Evolutionary conservation across 2,329 filamentous ascomycete genomes (phyloP), one percentile per base, ranked within the genome.

Genomic region (Dothideomycetidae sp.): DNA sequence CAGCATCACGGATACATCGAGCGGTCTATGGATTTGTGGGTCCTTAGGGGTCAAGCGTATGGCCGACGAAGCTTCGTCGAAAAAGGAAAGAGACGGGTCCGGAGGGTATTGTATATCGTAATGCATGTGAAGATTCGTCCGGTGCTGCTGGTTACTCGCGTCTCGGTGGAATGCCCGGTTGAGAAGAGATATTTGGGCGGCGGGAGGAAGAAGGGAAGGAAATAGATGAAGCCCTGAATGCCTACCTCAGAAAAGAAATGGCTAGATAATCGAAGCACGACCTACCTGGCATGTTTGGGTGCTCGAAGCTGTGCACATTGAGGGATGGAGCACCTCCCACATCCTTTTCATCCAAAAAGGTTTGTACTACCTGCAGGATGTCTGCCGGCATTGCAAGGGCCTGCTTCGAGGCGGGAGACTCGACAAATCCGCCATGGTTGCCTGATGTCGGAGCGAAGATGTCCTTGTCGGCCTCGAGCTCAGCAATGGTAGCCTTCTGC

Each of bases 41-140:
- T 93, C 75, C 38, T 81, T 80, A 5, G 88, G 83, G 9, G 31
- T 11, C 15, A 56, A 56, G 2, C 48, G 39, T 7, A 16, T 44
- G 33, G 18, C 59, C 40, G 29, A 45, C 11, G 37, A 58, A 49
- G 29, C 47, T 42, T 15, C 54, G 49, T 78, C 74, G 28, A 63
- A 64, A 49, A 73, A 78, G 44, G 73, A 71, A 0, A 69, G 66
- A 9, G 63, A 58, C 38, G 3, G 53, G 26, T 17, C 33, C 9
- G 34, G 14, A 4, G n/a, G 66, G 48, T 88, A 86, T 5, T 71
- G 66, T 4, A 93, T 55, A 19, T 75, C 53, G 57, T 88, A 83
- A 58, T 92, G 82, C 1, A 84, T 67, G 57, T 92, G 81, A n/a
- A 96, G 64, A 57, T 96, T 98, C 36, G 86, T 96, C 51, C 81